These are phyloP conservation scores for Bryoglossum gracile DNA, from an alignment of 495 filamentous ascomycete species.

Conservation along the genomic window DNA sequence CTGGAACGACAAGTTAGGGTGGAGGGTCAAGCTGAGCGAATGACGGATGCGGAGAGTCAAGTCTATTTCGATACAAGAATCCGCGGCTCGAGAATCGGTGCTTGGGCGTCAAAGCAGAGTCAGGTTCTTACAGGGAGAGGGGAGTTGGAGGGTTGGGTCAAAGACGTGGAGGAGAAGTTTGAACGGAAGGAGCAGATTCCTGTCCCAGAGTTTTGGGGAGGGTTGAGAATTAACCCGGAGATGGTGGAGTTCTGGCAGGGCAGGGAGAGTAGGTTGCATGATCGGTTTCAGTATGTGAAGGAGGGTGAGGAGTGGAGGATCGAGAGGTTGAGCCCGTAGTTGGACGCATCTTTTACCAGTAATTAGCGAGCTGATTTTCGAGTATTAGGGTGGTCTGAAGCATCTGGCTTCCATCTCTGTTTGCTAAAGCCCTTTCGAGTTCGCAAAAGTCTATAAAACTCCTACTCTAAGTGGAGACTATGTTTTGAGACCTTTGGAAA, in stretches of 20 bases:
- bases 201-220: conserved; percentile 92
- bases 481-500: no score
- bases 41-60: conserved; percentile 69
- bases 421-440: no score
- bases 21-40: conserved; percentile 63
- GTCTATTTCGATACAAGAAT: conserved; percentile 79
- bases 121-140: conserved; percentile 31
- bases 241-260: conserved; percentile 95
- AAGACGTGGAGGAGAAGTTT: conserved; percentile 65
- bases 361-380: no score
- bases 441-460: no score
- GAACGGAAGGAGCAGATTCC: conserved; percentile 70
- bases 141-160: conserved; percentile 56
- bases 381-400: no score
- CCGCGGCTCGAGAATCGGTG: conserved; percentile 75
- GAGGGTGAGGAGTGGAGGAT: conserved; percentile 45
- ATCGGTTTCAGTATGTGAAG: conserved; percentile 81
- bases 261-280: conserved; percentile 76
- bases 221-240: conserved; percentile 76
- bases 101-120: conserved; percentile 90
- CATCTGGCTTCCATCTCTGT: no score
- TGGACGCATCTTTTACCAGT: no score
- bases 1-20: conserved; percentile 81
- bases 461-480: no score
- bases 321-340: conserved; percentile 57